A percentile compares a stretch with the other conserved stretches of the same genome.
Conservation (phyloP, 441 rosid genomes). For the Populus trichocarpa region DNA sequence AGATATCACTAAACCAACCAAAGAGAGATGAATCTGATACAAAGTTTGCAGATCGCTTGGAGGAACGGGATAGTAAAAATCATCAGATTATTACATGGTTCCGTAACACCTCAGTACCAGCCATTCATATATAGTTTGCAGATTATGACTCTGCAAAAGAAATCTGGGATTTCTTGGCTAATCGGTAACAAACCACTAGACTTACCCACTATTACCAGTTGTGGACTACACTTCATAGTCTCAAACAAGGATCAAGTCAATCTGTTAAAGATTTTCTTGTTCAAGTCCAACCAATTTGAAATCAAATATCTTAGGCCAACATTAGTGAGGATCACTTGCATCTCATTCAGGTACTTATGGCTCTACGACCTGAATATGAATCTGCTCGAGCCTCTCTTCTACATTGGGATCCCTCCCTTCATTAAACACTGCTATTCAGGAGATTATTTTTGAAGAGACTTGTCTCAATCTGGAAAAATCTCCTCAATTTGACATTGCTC, state of each 20-base stretch:
- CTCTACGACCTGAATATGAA: not conserved
- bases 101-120: not conserved
- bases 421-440: not conserved
- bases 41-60: not conserved
- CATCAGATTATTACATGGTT: slow-evolving; percentile 5
- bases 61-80: slow-evolving; percentile 16
- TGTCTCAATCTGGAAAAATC: not conserved
- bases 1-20: not conserved
- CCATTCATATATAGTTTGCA: not conserved
- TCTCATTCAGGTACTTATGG: not conserved
- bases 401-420: not conserved
- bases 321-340: not conserved
- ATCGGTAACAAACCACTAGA: too few species aligned
- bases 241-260: not conserved
- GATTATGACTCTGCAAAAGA: too few species aligned
- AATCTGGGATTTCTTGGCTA: too few species aligned
- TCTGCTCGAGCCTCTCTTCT: not conserved
- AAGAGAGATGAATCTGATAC: not conserved
- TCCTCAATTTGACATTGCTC: not conserved
- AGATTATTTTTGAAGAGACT: not conserved
- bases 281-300: slow-evolving; percentile 2
- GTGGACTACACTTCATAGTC: not conserved
- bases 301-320: not conserved
- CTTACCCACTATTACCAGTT: too few species aligned
- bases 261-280: slow-evolving; percentile 8